Percentiles rank a stretch among this genome's conserved stretches.
These are phyloP conservation scores for Silybum marianum DNA, from an alignment of 129 eudicot species.

Conservation along the genomic window DNA sequence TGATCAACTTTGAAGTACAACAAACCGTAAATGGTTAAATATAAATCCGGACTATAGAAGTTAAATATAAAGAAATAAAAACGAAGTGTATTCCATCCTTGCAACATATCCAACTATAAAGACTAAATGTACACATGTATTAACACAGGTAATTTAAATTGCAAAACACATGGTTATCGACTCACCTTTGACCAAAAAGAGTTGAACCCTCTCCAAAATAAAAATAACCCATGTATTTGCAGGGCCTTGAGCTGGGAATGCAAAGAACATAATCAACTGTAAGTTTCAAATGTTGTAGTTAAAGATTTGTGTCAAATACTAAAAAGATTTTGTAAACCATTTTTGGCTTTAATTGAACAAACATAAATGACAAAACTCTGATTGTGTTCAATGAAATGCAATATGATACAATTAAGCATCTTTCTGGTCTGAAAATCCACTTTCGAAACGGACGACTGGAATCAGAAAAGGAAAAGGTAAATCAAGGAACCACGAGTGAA, in stretches of 20 bases:
- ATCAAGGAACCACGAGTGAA: too few species aligned
- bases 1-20: conserved; percentile 16
- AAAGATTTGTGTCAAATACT: background rate
- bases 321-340: conserved; percentile 1
- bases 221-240: conserved; percentile 50
- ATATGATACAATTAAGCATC: background rate
- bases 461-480: too few species aligned
- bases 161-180: conserved; percentile 7
- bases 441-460: too few species aligned
- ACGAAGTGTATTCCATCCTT: background rate
- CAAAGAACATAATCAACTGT: conserved; percentile 25
- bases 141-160: background rate
- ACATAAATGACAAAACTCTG: conserved; percentile 1
- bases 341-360: background rate
- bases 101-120: background rate
- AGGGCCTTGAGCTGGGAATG: conserved; percentile 52
- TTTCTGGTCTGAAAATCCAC: too few species aligned
- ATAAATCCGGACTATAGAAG: background rate
- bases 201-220: conserved; percentile 91
- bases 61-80: background rate
- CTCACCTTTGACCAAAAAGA: conserved; percentile 80
- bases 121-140: conserved; percentile 9
- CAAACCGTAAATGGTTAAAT: background rate
- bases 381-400: background rate
- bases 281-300: conserved; percentile 5